phyloP scores from a whole-genome alignment of 2,329 filamentous ascomycete species.

The Diaporthe sp. region DNA sequence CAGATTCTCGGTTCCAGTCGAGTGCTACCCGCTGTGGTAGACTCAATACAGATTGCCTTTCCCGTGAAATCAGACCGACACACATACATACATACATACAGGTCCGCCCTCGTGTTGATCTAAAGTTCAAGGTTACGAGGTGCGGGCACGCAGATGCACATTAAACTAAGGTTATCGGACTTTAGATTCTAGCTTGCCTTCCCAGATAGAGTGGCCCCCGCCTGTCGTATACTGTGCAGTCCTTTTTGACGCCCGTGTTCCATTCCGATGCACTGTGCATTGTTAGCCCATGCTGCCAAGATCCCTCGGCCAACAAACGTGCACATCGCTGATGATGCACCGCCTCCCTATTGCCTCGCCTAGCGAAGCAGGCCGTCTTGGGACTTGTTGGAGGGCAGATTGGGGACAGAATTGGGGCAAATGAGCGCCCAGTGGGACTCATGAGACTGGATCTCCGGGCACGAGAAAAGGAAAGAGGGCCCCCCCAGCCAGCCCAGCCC shows the following conservation, averaged over 20 bases:
- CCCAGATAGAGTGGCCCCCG: not conserved
- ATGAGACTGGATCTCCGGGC: conserved; percentile 10
- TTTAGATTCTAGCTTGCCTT: not conserved
- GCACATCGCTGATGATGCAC: conserved; percentile 26
- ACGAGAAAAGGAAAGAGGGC: conserved; percentile 22
- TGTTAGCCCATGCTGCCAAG: conserved; percentile 28
- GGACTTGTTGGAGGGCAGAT: conserved; percentile 24
- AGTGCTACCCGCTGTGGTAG: not conserved
- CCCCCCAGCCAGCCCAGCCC: conserved; percentile 16
- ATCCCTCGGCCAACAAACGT: conserved; percentile 23
- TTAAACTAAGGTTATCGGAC: conserved; percentile 14
- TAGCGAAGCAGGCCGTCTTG: conserved; percentile 8
- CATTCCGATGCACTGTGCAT: conserved; percentile 25
- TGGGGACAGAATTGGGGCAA: conserved; percentile 21
- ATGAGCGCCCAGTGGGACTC: conserved; percentile 15
- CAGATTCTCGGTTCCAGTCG: conserved; percentile 13
- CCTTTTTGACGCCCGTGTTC: not conserved
- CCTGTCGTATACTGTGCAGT: not conserved
- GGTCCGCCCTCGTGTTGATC: not conserved
- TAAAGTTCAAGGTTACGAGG: not conserved
- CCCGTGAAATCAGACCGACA: not conserved
- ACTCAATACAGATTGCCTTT: not conserved
- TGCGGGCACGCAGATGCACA: not conserved
- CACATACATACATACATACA: not conserved
- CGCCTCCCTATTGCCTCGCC: conserved; percentile 26